Conservation (phyloP, 148 eudicot genomes). For the Hydrangea macrophylla region DNA sequence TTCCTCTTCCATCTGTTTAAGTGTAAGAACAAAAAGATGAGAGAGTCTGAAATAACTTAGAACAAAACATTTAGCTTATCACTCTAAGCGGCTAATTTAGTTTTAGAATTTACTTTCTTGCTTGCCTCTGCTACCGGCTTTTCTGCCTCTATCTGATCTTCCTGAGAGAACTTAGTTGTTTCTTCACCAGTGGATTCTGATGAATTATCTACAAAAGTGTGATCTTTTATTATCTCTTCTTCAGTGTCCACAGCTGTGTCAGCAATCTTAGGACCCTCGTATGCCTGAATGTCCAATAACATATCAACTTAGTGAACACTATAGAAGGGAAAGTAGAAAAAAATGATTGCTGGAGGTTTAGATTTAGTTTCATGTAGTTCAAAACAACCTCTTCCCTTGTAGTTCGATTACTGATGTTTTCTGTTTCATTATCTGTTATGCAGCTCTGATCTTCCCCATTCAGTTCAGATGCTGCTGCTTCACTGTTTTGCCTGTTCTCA, state of each 20-base stretch:
- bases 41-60: neutral
- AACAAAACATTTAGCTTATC: neutral
- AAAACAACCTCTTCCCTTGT: constrained; percentile 16
- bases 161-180: constrained; percentile 3
- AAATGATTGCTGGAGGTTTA: neutral
- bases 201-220: neutral
- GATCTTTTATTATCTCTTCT: constrained; percentile 1
- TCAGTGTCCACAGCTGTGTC: neutral
- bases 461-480: constrained; percentile 1
- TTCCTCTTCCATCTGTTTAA: constrained; percentile 10
- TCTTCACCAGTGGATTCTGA: constrained; percentile 5
- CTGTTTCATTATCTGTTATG: neutral
- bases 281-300: constrained; percentile 13
- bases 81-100: neutral
- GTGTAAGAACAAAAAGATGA: neutral
- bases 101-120: neutral
- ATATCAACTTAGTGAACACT: neutral
- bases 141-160: constrained; percentile 9
- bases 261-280: constrained; percentile 3
- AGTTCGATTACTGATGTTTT: constrained; percentile 8
- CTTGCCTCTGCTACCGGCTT: constrained; percentile 13
- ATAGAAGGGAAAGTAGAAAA: neutral
- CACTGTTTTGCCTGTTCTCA: neutral
- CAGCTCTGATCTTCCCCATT: constrained; percentile 1
- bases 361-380: constrained; percentile 4